phyloP scores from a whole-genome alignment of 345 rosid genomes.

The Eucalyptus regnans region DNA sequence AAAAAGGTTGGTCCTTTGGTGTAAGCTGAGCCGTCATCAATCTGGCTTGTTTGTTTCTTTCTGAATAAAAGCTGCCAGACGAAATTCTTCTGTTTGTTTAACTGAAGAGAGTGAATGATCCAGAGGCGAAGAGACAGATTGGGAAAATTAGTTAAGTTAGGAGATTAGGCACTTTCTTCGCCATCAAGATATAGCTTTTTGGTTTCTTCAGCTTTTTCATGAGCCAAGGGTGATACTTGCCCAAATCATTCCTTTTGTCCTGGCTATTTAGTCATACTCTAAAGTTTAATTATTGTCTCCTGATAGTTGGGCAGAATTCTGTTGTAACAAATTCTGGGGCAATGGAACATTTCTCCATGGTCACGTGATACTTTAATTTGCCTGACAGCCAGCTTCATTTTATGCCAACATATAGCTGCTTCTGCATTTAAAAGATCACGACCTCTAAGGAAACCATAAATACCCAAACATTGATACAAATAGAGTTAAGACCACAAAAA shows the following conservation, averaged over 20 bases:
- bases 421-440: neutral
- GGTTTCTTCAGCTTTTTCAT: neutral
- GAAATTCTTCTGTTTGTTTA: neutral
- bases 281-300: neutral
- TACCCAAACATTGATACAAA: neutral
- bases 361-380: neutral
- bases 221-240: neutral
- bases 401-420: neutral
- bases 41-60: neutral
- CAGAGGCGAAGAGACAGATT: neutral
- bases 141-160: neutral
- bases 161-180: neutral
- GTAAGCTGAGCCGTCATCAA: neutral
- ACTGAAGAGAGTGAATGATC: neutral
- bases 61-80: neutral
- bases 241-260: neutral
- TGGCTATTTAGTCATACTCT: neutral
- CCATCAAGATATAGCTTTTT: neutral
- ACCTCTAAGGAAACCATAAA: neutral
- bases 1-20: neutral
- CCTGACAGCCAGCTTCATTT: neutral
- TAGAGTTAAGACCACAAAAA: neutral
- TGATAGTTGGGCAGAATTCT: neutral
- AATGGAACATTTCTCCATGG: neutral
- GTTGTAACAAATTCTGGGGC: neutral